These are phyloP conservation scores for Escallonia rubra DNA, from an alignment of 129 eudicot species.

Conservation along the genomic window DNA sequence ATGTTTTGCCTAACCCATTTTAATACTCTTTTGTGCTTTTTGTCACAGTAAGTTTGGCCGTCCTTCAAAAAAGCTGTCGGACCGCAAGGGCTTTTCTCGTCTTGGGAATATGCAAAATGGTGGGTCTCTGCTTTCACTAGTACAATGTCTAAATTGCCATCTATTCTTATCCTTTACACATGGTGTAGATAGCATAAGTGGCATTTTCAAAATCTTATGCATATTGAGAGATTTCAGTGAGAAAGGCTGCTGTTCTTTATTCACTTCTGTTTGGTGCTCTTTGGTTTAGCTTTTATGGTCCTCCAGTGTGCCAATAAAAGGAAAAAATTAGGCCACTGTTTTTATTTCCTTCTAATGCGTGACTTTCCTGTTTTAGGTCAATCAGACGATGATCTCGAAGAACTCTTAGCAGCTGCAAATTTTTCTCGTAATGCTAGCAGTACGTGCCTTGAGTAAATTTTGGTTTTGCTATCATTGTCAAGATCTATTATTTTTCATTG, in stretches of 20 bases:
- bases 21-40: constrained; percentile 14
- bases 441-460: constrained; percentile 20
- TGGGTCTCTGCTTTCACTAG: constrained; percentile 65
- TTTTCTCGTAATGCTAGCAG: constrained; percentile 71
- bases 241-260: neutral
- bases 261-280: neutral
- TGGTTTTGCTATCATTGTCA: neutral
- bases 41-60: constrained; percentile 78
- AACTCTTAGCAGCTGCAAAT: constrained; percentile 70
- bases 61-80: constrained; percentile 71
- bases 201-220: neutral
- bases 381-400: constrained; percentile 85
- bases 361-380: constrained; percentile 39
- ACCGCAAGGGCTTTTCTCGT: constrained; percentile 80
- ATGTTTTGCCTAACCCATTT: neutral
- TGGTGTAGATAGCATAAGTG: neutral
- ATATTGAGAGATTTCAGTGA: neutral
- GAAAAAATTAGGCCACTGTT: neutral
- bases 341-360: neutral
- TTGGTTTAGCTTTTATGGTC: neutral
- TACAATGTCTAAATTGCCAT: constrained; percentile 16
- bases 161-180: neutral
- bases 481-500: constrained; percentile 3
- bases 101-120: constrained; percentile 52
- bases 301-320: neutral